These are phyloP conservation scores for Cordyceps fumosorosea DNA, from an alignment of 2,329 filamentous ascomycete genomes.

Conservation along the genomic window DNA sequence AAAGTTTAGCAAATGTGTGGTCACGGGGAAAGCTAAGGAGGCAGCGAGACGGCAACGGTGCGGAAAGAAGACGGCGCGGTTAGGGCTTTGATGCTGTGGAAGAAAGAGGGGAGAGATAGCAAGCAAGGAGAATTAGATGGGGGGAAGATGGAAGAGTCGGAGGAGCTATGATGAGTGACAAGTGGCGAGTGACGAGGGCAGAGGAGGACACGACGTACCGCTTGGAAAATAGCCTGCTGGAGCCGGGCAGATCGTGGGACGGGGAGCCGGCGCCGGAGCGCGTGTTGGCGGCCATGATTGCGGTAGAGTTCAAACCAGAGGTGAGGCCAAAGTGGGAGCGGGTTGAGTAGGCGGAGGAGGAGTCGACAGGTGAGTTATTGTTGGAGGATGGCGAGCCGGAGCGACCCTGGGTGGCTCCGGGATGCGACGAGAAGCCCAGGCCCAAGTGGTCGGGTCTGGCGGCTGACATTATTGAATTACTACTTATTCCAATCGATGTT, in stretches of 20 bases:
- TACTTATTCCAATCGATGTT: neutral
- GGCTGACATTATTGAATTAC: slow-evolving; percentile 78
- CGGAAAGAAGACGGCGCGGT: neutral
- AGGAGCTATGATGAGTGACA: slow-evolving; percentile 8
- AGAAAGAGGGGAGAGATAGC: slow-evolving; percentile 11
- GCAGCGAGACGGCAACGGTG: neutral
- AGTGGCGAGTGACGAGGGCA: neutral
- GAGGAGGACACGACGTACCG: slow-evolving; percentile 52
- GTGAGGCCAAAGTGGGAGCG: slow-evolving; percentile 69
- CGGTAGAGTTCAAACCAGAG: slow-evolving; percentile 51
- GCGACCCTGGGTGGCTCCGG: slow-evolving; percentile 53
- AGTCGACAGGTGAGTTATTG: slow-evolving; percentile 74
- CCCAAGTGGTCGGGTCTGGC: slow-evolving; percentile 80
- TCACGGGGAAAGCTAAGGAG: neutral
- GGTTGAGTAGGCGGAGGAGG: slow-evolving; percentile 49
- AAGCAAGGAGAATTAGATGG: neutral
- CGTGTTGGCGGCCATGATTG: slow-evolving; percentile 53
- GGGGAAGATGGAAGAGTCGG: slow-evolving; percentile 1
- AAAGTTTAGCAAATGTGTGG: neutral
- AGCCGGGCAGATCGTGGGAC: slow-evolving; percentile 77
- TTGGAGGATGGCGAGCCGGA: slow-evolving; percentile 75
- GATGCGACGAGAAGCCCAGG: slow-evolving; percentile 70
- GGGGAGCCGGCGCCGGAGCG: slow-evolving; percentile 92
- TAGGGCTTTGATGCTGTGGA: neutral
- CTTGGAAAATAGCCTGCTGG: slow-evolving; percentile 78